phyloP scores from a whole-genome alignment of 1,139 yeast genomes.

The Lodderomyces pseudojiufengensis region DNA sequence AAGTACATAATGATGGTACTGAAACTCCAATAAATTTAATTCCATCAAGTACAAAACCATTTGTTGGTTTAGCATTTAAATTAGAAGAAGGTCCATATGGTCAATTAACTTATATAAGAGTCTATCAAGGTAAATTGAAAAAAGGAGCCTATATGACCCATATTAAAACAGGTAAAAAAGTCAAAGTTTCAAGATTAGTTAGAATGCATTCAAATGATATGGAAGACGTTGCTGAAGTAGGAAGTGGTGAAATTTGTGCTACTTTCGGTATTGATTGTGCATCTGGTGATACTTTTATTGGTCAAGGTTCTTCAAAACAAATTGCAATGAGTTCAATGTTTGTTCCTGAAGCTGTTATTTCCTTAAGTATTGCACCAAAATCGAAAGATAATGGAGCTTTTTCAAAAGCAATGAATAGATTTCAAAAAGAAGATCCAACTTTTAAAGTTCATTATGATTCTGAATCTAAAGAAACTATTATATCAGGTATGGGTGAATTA shows the following conservation, averaged over 20 bases:
- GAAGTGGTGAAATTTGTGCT: conserved; percentile 99
- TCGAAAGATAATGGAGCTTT: conserved; percentile 80
- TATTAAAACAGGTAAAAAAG: conserved; percentile 88
- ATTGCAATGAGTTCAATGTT: conserved; percentile 96
- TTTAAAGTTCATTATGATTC: conserved; percentile 87
- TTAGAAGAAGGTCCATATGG: conserved; percentile 98
- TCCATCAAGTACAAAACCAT: conserved; percentile 74
- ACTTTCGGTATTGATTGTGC: conserved; percentile 99
- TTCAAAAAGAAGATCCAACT: conserved; percentile 98
- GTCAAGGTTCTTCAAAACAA: conserved; percentile 62
- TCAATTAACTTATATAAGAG: conserved; percentile 93
- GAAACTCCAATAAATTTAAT: conserved; percentile 66
- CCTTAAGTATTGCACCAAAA: conserved; percentile 85
- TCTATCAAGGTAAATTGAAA: conserved; percentile 90
- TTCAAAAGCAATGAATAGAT: conserved; percentile 93
- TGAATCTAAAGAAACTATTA: conserved; percentile 93
- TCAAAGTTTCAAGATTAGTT: conserved; percentile 91
- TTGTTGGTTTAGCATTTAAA: conserved; percentile 95
- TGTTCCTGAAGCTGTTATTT: conserved; percentile 97
- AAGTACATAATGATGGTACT: conserved; percentile 50
- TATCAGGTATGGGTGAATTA: conserved; percentile 98
- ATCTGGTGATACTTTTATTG: conserved; percentile 96
- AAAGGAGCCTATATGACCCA: conserved; percentile 89
- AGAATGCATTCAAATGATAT: conserved; percentile 99
- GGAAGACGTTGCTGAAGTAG: conserved; percentile 95